Conservation (phyloP, 371 early-diverging fungal genomes). For the Batrachochytrium dendrobatidis region DNA sequence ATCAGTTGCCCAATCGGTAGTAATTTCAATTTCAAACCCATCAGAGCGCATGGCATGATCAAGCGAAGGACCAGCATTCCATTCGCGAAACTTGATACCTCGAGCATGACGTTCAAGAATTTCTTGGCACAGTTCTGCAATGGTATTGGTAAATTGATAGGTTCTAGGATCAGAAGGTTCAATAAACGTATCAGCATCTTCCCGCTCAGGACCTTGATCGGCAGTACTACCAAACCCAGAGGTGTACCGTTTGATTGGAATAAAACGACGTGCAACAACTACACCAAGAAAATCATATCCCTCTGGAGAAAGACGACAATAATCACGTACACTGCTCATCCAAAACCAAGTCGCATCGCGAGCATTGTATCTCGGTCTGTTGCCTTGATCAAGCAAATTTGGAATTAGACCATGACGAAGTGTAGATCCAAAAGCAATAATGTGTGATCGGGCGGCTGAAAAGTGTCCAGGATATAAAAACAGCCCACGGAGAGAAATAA, state of each 20-base stretch:
- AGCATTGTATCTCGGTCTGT: conserved; percentile 84
- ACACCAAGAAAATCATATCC: conserved; percentile 65
- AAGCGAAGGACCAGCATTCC: conserved; percentile 83
- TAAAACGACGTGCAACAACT: conserved; percentile 77
- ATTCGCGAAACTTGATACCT: conserved; percentile 91
- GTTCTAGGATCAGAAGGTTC: conserved; percentile 54
- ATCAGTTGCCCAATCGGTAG: conserved; percentile 60
- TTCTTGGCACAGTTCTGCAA: conserved; percentile 86
- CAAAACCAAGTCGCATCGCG: conserved; percentile 97
- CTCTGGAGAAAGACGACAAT: conserved; percentile 65
- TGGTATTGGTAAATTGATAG: conserved; percentile 52
- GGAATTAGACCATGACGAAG: conserved; percentile 91
- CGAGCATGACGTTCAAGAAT: conserved; percentile 82
- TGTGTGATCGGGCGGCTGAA: conserved; percentile 71
- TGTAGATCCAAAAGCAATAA: conserved; percentile 83
- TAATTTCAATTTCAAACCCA: conserved; percentile 79
- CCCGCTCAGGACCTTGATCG: conserved; percentile 8
- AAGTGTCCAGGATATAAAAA: conserved; percentile 74
- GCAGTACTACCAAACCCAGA: conserved; percentile 13
- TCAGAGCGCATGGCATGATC: conserved; percentile 86
- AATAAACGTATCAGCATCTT: conserved; percentile 28
- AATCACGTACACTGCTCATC: conserved; percentile 81
- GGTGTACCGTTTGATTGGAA: conserved; percentile 38
- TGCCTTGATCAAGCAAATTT: conserved; percentile 81
- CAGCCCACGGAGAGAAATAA: conserved; percentile 83